Evolutionary conservation across 192 early-diverging fungal species (phyloP).

Genomic region (Oehlia diaphana): DNA sequence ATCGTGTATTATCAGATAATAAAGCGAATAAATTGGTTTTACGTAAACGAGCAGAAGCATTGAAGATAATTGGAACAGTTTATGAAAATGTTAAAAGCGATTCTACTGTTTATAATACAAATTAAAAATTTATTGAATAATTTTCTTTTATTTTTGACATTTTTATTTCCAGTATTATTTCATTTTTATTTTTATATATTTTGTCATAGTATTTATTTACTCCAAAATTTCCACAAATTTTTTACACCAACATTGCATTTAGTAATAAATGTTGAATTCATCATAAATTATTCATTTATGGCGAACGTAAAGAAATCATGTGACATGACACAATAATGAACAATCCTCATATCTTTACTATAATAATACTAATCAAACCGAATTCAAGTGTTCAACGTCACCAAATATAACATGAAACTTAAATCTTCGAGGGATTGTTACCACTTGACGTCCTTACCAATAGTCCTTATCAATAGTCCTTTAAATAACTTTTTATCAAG

Average conservation of each 20-base stretch:
- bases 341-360: not conserved
- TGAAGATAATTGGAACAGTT: constrained; percentile 83
- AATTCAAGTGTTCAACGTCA: not conserved
- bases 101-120: constrained; percentile 30
- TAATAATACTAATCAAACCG: not conserved
- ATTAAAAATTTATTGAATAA: not conserved
- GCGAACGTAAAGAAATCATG: no score
- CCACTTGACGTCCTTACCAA: not conserved
- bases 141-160: not conserved
- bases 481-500: not conserved
- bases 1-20: constrained; percentile 73
- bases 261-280: not conserved
- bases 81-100: constrained; percentile 74
- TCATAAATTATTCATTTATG: not conserved
- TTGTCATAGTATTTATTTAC: not conserved
- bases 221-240: not conserved
- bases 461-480: not conserved
- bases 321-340: no score
- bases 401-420: not conserved
- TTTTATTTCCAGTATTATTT: no score
- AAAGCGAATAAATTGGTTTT: constrained; percentile 52
- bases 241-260: not conserved
- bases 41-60: constrained; percentile 72
- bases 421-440: not conserved
- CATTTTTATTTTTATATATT: not conserved